These are phyloP conservation scores for Boletus rufocinnamomeus DNA, from an alignment of 768 basidiomycete species.

Conservation along the genomic window DNA sequence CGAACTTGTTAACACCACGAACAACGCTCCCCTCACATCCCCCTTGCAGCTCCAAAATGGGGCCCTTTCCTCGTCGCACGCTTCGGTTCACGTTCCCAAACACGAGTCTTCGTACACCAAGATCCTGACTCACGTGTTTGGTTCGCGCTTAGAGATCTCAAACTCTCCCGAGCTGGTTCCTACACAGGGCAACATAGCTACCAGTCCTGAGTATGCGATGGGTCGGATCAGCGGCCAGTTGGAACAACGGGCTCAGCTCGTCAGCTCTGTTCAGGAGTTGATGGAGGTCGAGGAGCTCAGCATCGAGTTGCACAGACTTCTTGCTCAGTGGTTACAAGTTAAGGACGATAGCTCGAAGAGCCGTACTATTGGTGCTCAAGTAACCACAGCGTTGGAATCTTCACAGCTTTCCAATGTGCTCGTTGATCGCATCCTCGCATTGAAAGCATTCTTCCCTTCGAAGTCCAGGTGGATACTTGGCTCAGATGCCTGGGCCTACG, in stretches of 20 bases:
- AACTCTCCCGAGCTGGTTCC: conserved; percentile 79
- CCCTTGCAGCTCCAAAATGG: conserved; percentile 53
- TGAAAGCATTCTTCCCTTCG: conserved; percentile 63
- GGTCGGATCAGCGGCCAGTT: conserved; percentile 86
- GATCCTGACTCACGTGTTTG: conserved; percentile 81
- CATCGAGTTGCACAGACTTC: conserved; percentile 63
- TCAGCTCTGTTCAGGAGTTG: conserved; percentile 62
- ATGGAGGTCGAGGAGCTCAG: conserved; percentile 53
- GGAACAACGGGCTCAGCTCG: conserved; percentile 70
- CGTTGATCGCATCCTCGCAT: conserved; percentile 57
- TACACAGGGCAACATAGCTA: conserved; percentile 72
- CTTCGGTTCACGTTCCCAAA: conserved; percentile 65
- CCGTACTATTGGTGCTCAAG: conserved; percentile 54
- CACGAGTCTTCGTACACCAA: conserved; percentile 92
- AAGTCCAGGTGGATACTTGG: conserved; percentile 95
- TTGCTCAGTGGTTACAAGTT: conserved; percentile 77
- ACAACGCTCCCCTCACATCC: conserved; percentile 37
- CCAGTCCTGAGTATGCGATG: conserved; percentile 92
- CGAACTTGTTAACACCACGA: conserved; percentile 50
- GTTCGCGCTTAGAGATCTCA: conserved; percentile 74
- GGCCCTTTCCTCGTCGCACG: conserved; percentile 28
- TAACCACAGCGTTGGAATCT: conserved; percentile 52
- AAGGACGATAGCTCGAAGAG: conserved; percentile 73
- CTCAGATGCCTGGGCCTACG: conserved; percentile 97
- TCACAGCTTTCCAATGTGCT: conserved; percentile 41